Base-by-base conservation (phyloP, 371 early-diverging fungal species). In the Racocetra persica region DNA sequence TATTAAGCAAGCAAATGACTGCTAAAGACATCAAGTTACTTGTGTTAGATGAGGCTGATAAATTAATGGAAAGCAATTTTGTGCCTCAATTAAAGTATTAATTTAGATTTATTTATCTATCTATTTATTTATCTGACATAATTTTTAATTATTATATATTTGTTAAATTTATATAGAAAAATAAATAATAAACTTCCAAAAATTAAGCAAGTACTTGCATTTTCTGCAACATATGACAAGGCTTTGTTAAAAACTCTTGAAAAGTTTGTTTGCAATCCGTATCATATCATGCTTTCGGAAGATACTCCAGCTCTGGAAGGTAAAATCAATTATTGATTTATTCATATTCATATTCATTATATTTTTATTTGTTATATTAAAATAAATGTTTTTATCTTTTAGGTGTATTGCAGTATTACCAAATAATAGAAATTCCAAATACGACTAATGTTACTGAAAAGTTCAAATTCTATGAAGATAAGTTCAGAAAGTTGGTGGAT, bases 1-100 rank as follows among this genome's bases (percentile, higher is more conserved):
- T 98, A 45, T 84, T 91, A 32, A 83, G 89, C 11, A 89, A 92
- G 2, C 84, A 88, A 57, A 82, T 98, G 22, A 85, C 86, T 7
- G 88, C 94, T 1, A 84, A 86, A 14, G 71, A 91, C 24, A 90
- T 99, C 62, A 93, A 92, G 66, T 87, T 98, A 80, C 87, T 98
- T 26, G 93, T 99, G 38, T 83, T 99, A 71, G 99, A 98, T 82
- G 99, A 98, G 84, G 99, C 99, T 7, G 99, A 98, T 86, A 96
- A 96, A 82, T 88, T 98, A 89, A 90, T 92, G 90, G 88, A 88
- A 16, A 87, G 84, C 16, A 80, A 77, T 1, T 91, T 91, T 70
- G 55, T 54, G 24, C 91, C 87, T 81, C 80, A 82, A 13, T 63
- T 54, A 41, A 60, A 74, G 60, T 82, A 72, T 57, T 5, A 55